Evolutionary conservation across 2,329 filamentous ascomycete genomes (phyloP), one percentile per base, ranked within the genome.

Genomic region (Seiridium cupressi): DNA sequence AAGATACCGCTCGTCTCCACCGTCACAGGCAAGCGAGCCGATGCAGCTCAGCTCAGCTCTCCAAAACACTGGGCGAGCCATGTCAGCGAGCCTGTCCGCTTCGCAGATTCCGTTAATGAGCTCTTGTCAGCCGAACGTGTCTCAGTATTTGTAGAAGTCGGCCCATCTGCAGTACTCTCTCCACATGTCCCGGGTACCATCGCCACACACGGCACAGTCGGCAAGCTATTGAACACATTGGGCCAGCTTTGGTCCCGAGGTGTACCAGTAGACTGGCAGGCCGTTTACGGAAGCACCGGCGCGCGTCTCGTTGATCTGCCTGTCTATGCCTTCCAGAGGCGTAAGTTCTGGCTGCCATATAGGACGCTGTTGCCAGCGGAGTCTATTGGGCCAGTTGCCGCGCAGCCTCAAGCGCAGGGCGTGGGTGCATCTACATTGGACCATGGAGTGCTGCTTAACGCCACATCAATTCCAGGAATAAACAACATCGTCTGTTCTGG

Each of bases 101-200:
- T 57, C 55, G 44, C 55, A 48, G 55, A 57, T 34, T 10, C 55
- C 40, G 44, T 57, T 32, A 51, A 57, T 10, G 55, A 57, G 46
- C 44, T 57, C 32, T n/a, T 11, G 10, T 40, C 55, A 31, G 49
- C n/a, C 44, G 55, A 57, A 34, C 44, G 36, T 13, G 36, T 57
- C 55, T 57, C 44, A 9, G 32, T 57, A 10, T 57, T 57, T 57
- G 44, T 57, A 31, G 55, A 57, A 57, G 40, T 57, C 32, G 55
- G 55, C 4, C 55, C 53, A 8, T 55, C 53, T 10, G 53, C 53
- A 46, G 38, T 55, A 3, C 53, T 55, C n/a, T 55, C 53, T 11
- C 53, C 53, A 13, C 53, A 55, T 55, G 53, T 55, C 13, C 53
- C 53, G 38, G 53, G 53, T 34, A 55, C 53, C n/a, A 32, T 55